Conservation (phyloP, 2,329 filamentous ascomycete species). For the Colletotrichum eleusines region DNA sequence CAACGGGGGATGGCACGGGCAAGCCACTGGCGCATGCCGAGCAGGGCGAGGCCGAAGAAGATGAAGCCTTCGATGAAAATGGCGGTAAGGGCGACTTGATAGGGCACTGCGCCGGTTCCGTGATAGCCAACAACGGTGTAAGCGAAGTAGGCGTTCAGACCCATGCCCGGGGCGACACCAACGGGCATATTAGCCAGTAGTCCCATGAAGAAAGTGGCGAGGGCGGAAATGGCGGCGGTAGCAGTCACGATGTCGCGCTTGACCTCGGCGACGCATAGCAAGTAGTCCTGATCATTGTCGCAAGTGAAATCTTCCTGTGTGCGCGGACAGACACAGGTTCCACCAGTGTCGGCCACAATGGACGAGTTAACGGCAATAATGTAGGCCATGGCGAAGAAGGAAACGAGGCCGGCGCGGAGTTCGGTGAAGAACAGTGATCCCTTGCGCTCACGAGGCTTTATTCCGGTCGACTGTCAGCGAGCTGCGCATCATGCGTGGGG, state of each 20-base stretch:
- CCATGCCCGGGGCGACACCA: slow-evolving; percentile 59
- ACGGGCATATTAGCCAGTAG: slow-evolving; percentile 79
- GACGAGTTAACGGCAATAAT: slow-evolving; percentile 67
- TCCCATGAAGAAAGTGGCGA: slow-evolving; percentile 87
- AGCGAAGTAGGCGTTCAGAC: slow-evolving; percentile 88
- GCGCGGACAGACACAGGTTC: slow-evolving; percentile 79
- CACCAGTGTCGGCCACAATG: slow-evolving; percentile 73
- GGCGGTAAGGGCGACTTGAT: slow-evolving; percentile 81
- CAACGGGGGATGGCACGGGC: slow-evolving; percentile 84
- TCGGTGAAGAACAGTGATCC: slow-evolving; percentile 86
- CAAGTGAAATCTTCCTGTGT: slow-evolving; percentile 66
- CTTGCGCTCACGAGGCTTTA: slow-evolving; percentile 76
- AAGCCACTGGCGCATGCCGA: slow-evolving; percentile 89
- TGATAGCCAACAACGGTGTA: slow-evolving; percentile 81
- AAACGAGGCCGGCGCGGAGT: slow-evolving; percentile 83
- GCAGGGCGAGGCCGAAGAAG: slow-evolving; percentile 82
- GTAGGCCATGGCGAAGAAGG: slow-evolving; percentile 76
- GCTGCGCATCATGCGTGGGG: background rate
- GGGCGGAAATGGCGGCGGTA: slow-evolving; percentile 83
- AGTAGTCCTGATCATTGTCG: slow-evolving; percentile 66
- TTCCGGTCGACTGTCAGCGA: slow-evolving; percentile 42
- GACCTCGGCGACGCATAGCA: slow-evolving; percentile 72
- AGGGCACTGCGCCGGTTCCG: slow-evolving; percentile 79
- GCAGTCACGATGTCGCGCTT: slow-evolving; percentile 86
- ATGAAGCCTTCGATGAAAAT: slow-evolving; percentile 91